Percentiles rank a stretch among this genome's conserved stretches.
Evolutionary conservation across 73 alveolate species (phyloP).

Genomic region (Paramecium tetraurelia): DNA sequence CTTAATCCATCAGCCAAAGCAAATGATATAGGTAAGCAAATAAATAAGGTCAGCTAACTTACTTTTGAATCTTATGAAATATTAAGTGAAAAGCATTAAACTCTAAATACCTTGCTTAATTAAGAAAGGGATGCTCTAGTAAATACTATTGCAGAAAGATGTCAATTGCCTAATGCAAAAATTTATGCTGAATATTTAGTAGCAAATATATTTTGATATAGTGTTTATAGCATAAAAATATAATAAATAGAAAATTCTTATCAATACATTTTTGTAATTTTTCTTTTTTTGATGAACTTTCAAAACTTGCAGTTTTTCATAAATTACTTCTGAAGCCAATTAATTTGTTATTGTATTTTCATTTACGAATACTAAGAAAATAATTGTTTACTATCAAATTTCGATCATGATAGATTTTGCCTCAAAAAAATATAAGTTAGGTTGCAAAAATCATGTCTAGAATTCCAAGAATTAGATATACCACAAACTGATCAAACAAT

Average conservation of each 20-base stretch:
- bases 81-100: neutral
- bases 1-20: neutral
- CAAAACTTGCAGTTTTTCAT: no score
- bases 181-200: neutral
- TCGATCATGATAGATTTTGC: no score
- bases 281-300: no score
- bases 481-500: no score
- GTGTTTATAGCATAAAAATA: neutral
- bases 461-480: no score
- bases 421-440: no score
- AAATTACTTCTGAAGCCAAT: no score
- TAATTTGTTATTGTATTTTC: no score
- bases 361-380: no score
- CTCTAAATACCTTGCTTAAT: neutral
- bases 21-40: neutral
- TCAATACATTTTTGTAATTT: neutral
- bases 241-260: neutral
- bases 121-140: neutral
- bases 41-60: neutral
- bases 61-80: neutral
- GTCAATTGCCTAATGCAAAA: neutral
- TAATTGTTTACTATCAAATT: no score
- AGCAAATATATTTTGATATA: neutral
- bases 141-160: neutral
- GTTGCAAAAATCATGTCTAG: no score